These are phyloP conservation scores for Lactifluus subvellereus DNA, from an alignment of 768 basidiomycete genomes.

Conservation along the genomic window DNA sequence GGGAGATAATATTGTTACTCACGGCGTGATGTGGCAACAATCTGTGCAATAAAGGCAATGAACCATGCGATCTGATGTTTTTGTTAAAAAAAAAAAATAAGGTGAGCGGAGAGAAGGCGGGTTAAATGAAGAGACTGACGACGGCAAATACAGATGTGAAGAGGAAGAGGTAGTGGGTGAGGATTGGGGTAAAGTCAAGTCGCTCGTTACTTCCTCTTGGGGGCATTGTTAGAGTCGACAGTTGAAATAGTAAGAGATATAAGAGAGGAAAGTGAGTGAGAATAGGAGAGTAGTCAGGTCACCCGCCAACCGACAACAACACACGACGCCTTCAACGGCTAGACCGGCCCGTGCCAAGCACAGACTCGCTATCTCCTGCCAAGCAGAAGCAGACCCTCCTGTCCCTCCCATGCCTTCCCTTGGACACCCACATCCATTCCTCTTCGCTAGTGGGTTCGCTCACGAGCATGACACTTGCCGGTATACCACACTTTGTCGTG, in stretches of 20 bases:
- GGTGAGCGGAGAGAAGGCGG: background rate
- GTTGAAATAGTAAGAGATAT: background rate
- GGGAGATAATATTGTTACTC: constrained; percentile 19
- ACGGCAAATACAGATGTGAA: constrained; percentile 79
- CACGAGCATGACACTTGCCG: too few species aligned
- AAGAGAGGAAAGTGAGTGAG: background rate
- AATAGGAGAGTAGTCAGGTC: background rate
- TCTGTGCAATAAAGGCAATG: constrained; percentile 45
- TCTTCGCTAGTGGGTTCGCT: background rate
- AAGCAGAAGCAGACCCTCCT: too few species aligned
- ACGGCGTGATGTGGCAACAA: constrained; percentile 37
- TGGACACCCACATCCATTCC: background rate
- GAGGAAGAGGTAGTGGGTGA: constrained; percentile 88
- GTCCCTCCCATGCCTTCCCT: too few species aligned
- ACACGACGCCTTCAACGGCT: too few species aligned
- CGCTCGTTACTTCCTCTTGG: constrained; percentile 49
- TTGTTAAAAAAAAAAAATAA: constrained; percentile 6
- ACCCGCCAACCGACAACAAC: background rate
- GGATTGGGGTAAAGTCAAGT: constrained; percentile 83
- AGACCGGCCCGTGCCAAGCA: too few species aligned
- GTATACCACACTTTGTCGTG: constrained; percentile 1
- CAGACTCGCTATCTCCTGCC: too few species aligned
- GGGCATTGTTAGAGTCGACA: constrained; percentile 32
- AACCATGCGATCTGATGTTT: constrained; percentile 35
- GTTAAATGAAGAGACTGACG: constrained; percentile 41